Percentiles rank a stretch among this genome's conserved stretches.
Evolutionary conservation across 805 yeast genomes (phyloP).

Genomic region (Saccharomycopsis synnaedendra): DNA sequence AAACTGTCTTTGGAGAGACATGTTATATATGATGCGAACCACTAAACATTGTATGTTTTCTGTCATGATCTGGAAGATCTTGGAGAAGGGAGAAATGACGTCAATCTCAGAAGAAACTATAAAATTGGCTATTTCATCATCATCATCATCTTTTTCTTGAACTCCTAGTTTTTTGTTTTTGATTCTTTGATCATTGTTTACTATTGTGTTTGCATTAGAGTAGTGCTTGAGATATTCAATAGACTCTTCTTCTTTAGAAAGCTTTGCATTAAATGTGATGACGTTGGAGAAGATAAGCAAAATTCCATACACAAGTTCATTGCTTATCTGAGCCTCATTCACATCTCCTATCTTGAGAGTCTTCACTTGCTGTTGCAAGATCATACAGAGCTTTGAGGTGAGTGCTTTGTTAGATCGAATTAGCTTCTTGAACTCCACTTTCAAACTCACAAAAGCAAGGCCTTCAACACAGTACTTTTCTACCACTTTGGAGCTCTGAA

Average conservation of each 20-base stretch:
- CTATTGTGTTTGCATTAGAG: constrained; percentile 24
- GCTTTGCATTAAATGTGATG: constrained; percentile 23
- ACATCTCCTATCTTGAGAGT: neutral
- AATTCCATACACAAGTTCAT: constrained; percentile 26
- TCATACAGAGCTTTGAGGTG: constrained; percentile 19
- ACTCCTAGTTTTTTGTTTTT: constrained; percentile 4
- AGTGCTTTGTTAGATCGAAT: constrained; percentile 27
- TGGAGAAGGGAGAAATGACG: constrained; percentile 14
- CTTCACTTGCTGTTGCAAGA: constrained; percentile 4
- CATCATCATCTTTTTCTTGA: constrained; percentile 7
- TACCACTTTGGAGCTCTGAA: neutral
- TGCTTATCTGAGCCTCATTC: constrained; percentile 2
- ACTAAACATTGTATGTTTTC: constrained; percentile 21
- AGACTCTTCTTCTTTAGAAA: constrained; percentile 24
- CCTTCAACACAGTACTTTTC: constrained; percentile 22
- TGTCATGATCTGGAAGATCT: constrained; percentile 15
- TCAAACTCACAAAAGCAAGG: constrained; percentile 26
- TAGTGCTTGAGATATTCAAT: constrained; percentile 28
- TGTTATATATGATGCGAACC: constrained; percentile 26
- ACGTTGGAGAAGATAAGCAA: constrained; percentile 31
- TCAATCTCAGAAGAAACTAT: neutral
- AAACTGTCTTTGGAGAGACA: constrained; percentile 21
- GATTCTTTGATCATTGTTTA: constrained; percentile 14
- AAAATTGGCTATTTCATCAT: constrained; percentile 18
- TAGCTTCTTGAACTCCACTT: constrained; percentile 22